Evolutionary conservation across 2,329 filamentous ascomycete species (phyloP).

Genomic region (Meredithiella fracta): DNA sequence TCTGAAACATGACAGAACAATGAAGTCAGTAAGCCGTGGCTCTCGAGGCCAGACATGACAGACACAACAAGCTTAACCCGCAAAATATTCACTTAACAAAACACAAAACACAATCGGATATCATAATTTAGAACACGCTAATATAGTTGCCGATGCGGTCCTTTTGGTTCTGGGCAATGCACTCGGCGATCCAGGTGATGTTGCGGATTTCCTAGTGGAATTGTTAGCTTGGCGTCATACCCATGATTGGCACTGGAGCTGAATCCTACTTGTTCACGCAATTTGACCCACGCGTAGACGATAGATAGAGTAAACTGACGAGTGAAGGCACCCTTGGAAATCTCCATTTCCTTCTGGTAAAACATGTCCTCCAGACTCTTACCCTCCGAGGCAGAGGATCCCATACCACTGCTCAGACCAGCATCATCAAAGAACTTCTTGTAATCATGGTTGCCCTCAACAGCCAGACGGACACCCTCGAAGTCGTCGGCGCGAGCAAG

Average conservation of each 20-base stretch:
- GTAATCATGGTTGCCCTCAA: constrained; percentile 86
- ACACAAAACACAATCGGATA: constrained; percentile 1
- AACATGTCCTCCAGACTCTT: constrained; percentile 94
- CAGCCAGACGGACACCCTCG: constrained; percentile 81
- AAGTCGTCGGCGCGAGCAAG: constrained; percentile 87
- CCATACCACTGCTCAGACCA: constrained; percentile 54
- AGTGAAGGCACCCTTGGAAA: constrained; percentile 88
- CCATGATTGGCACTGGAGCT: neutral
- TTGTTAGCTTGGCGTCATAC: constrained; percentile 19
- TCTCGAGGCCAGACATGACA: neutral
- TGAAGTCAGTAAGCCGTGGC: neutral
- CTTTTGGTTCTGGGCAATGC: constrained; percentile 99
- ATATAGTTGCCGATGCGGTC: constrained; percentile 98
- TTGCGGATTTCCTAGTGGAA: constrained; percentile 79
- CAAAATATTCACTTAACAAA: neutral
- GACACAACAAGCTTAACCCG: neutral
- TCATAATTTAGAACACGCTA: constrained; percentile 61
- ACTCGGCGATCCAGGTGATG: constrained; percentile 98
- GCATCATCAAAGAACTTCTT: constrained; percentile 91
- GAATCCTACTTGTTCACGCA: constrained; percentile 75
- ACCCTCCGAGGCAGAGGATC: constrained; percentile 60
- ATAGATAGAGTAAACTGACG: constrained; percentile 89
- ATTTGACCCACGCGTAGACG: constrained; percentile 94
- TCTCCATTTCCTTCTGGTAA: constrained; percentile 99
- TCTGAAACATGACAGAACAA: constrained; percentile 6